Conservation (phyloP, 139 green algal species). For the Chlorella sp. region DNA sequence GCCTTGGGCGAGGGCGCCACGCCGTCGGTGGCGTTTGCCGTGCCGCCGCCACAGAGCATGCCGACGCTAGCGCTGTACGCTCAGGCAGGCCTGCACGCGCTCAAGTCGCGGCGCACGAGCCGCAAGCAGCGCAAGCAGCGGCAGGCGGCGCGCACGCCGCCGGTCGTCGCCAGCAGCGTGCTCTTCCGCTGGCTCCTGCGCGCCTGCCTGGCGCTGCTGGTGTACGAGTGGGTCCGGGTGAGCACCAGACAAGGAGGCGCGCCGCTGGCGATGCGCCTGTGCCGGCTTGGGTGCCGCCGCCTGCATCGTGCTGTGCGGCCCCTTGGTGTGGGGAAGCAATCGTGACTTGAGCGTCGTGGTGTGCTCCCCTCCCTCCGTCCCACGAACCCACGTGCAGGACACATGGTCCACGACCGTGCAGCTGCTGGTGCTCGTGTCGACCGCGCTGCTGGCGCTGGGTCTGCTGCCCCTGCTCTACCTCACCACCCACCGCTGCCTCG, state of each 20-base stretch:
- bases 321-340: neutral
- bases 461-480: conserved; percentile 41
- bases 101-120: conserved; percentile 26
- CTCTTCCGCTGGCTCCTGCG: conserved; percentile 51
- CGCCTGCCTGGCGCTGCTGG: conserved; percentile 29
- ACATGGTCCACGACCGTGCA: conserved; percentile 38
- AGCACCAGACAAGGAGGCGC: too few species aligned
- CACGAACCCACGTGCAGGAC: neutral
- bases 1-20: neutral
- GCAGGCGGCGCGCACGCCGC: neutral
- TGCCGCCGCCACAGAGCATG: conserved; percentile 19
- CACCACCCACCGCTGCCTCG: conserved; percentile 27
- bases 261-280: too few species aligned
- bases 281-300: neutral
- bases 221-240: conserved; percentile 41
- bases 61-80: conserved; percentile 32
- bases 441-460: conserved; percentile 23
- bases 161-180: conserved; percentile 2
- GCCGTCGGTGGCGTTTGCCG: neutral
- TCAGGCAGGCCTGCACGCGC: conserved; percentile 20
- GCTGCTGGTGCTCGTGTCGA: conserved; percentile 31
- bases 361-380: neutral
- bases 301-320: neutral
- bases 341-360: neutral
- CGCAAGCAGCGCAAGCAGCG: conserved; percentile 37